These are phyloP conservation scores for Polyplosphaeria fusca DNA, from an alignment of 495 filamentous ascomycete species.

Conservation along the genomic window DNA sequence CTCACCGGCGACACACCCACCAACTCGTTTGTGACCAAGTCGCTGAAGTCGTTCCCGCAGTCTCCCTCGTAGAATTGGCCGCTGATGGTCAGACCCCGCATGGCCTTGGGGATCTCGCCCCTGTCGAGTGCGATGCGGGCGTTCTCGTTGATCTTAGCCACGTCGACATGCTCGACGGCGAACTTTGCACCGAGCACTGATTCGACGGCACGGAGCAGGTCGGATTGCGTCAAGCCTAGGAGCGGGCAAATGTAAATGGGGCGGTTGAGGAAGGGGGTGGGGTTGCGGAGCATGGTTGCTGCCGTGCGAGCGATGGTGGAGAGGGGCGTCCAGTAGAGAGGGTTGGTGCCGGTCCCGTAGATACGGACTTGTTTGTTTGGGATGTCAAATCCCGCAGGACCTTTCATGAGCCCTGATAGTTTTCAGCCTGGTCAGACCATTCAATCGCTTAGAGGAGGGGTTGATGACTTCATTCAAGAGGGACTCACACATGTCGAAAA, in stretches of 20 bases:
- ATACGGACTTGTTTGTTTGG: constrained; percentile 12
- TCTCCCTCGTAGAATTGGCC: constrained; percentile 27
- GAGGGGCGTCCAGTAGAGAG: constrained; percentile 29
- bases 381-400: constrained; percentile 31
- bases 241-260: constrained; percentile 25
- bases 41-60: constrained; percentile 7
- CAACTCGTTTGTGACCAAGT: constrained; percentile 25
- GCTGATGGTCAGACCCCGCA: constrained; percentile 21
- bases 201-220: constrained; percentile 26
- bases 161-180: constrained; percentile 18
- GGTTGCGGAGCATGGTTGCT: constrained; percentile 27
- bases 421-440: background rate
- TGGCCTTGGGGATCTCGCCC: constrained; percentile 18
- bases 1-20: constrained; percentile 23
- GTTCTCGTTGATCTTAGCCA: constrained; percentile 30
- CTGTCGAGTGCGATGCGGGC: constrained; percentile 32
- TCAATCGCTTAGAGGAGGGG: no score
- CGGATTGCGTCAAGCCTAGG: constrained; percentile 21
- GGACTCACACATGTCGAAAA: constrained; percentile 33
- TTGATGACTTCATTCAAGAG: background rate
- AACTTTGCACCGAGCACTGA: constrained; percentile 18
- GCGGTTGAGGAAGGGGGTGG: constrained; percentile 21
- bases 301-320: constrained; percentile 15
- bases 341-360: constrained; percentile 30
- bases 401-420: constrained; percentile 30